These are phyloP conservation scores for Diaporthe citriasiana DNA, from an alignment of 2,329 filamentous ascomycete genomes.

Conservation along the genomic window DNA sequence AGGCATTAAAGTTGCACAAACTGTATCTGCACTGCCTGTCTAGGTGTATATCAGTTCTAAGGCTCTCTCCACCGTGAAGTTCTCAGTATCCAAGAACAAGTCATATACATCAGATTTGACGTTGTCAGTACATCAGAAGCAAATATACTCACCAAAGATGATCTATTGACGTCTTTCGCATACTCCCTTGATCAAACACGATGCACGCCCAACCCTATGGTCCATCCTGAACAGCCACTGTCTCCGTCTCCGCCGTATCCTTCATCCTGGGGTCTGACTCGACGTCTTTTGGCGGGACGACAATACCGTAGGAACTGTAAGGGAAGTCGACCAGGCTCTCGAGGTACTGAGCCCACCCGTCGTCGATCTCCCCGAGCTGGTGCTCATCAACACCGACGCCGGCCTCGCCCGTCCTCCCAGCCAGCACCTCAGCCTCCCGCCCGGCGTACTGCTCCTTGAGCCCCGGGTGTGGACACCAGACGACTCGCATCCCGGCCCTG, in stretches of 20 bases:
- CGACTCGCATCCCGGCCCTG: slow-evolving; percentile 92
- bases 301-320: slow-evolving; percentile 71
- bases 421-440: slow-evolving; percentile 84
- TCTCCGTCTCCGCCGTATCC: slow-evolving; percentile 48
- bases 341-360: slow-evolving; percentile 73
- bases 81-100: neutral
- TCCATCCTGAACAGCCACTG: slow-evolving; percentile 42
- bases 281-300: slow-evolving; percentile 59
- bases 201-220: neutral
- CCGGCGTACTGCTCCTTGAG: slow-evolving; percentile 82
- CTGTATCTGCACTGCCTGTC: neutral
- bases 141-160: neutral
- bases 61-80: neutral
- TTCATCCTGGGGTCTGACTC: slow-evolving; percentile 61
- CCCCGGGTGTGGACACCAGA: slow-evolving; percentile 91
- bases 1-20: neutral
- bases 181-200: too few relatives aligned
- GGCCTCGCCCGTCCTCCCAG: slow-evolving; percentile 82
- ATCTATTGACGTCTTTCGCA: neutral
- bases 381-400: slow-evolving; percentile 65
- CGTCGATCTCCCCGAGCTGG: slow-evolving; percentile 68
- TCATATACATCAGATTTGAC: neutral
- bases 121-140: neutral
- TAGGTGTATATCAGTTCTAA: neutral
- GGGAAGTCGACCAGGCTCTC: slow-evolving; percentile 67